phyloP scores from a whole-genome alignment of 1,139 yeast species.

The Diutina mesorugosa region DNA sequence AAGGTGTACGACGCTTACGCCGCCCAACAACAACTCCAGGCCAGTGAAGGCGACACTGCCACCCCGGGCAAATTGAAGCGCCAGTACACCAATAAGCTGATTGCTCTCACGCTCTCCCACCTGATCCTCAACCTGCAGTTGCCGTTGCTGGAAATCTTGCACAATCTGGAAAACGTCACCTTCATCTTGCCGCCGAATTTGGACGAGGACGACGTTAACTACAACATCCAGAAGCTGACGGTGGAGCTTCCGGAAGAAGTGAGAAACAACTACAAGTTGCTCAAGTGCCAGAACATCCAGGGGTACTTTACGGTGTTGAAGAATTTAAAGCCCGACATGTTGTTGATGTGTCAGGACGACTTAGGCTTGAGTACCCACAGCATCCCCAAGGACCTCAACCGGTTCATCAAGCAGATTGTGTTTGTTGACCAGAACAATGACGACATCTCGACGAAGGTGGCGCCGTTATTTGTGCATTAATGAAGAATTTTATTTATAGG shows the following conservation, averaged over 20 bases:
- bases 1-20: not conserved
- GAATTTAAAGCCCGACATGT: constrained; percentile 29
- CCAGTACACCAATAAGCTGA: constrained; percentile 19
- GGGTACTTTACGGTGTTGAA: constrained; percentile 30
- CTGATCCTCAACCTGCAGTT: constrained; percentile 25
- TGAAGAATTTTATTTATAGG: not conserved
- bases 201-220: constrained; percentile 25
- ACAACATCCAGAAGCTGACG: constrained; percentile 9
- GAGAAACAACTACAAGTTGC: constrained; percentile 24
- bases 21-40: not conserved
- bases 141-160: constrained; percentile 27
- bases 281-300: constrained; percentile 28
- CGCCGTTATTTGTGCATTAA: constrained; percentile 1
- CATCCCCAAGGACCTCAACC: constrained; percentile 24
- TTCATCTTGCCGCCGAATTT: constrained; percentile 35
- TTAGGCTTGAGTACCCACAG: constrained; percentile 19
- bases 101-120: constrained; percentile 32
- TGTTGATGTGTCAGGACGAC: constrained; percentile 31
- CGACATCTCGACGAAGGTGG: constrained; percentile 10
- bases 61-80: not conserved
- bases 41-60: not conserved
- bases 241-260: constrained; percentile 12
- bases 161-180: constrained; percentile 28
- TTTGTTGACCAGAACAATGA: constrained; percentile 21
- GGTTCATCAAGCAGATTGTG: constrained; percentile 27